Evolutionary conservation across 2,329 filamentous ascomycete species (phyloP).

Genomic region (Hawksworthiomyces lignivorus): DNA sequence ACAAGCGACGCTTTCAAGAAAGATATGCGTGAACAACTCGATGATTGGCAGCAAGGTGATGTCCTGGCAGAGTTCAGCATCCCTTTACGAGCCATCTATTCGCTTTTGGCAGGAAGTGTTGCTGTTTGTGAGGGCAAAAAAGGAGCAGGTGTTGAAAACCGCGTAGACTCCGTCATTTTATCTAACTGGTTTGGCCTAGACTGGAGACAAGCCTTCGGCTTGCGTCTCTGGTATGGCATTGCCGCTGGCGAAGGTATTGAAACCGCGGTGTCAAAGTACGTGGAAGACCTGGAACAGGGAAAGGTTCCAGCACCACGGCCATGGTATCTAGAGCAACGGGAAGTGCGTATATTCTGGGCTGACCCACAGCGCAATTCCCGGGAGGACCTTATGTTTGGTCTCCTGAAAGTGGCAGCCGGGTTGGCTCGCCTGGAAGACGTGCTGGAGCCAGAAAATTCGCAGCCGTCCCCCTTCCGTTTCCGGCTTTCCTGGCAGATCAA

Average conservation of each 20-base stretch:
- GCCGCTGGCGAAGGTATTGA: slow-evolving; percentile 61
- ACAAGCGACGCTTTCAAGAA: slow-evolving; percentile 60
- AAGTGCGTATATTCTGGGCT: slow-evolving; percentile 50
- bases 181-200: slow-evolving; percentile 77
- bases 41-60: slow-evolving; percentile 75
- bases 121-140: slow-evolving; percentile 73
- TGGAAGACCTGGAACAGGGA: slow-evolving; percentile 63
- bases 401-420: slow-evolving; percentile 74
- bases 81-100: slow-evolving; percentile 78
- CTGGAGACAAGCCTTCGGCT: slow-evolving; percentile 88
- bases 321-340: slow-evolving; percentile 55
- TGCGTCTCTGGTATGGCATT: slow-evolving; percentile 84
- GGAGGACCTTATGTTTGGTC: slow-evolving; percentile 78
- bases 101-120: slow-evolving; percentile 82
- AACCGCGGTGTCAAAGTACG: slow-evolving; percentile 64
- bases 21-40: slow-evolving; percentile 72
- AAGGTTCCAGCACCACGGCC: slow-evolving; percentile 66
- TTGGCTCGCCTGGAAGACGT: slow-evolving; percentile 57
- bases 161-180: slow-evolving; percentile 70
- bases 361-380: slow-evolving; percentile 35
- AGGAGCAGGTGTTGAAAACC: slow-evolving; percentile 67
- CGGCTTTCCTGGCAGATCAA: slow-evolving; percentile 81
- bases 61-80: slow-evolving; percentile 82
- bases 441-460: slow-evolving; percentile 68
- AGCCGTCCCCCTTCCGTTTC: slow-evolving; percentile 65